Conservation (phyloP, 2,329 filamentous ascomycete species). For the Phialophora verrucosa region DNA sequence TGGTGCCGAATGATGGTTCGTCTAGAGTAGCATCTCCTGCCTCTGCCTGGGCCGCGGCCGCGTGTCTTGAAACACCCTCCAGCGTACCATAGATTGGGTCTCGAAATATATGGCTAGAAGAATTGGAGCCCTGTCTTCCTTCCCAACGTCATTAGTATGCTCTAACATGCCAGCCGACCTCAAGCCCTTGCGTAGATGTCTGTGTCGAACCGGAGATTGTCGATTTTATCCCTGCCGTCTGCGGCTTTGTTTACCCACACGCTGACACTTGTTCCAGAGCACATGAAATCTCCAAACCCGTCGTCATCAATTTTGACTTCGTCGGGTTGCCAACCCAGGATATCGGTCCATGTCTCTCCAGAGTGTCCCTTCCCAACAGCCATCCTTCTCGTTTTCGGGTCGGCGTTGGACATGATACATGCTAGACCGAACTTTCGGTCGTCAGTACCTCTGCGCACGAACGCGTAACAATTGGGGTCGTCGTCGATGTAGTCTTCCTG, state of each 20-base stretch:
- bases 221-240: conserved; percentile 56
- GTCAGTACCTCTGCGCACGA: conserved; percentile 56
- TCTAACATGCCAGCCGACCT: neutral
- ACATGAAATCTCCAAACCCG: conserved; percentile 65
- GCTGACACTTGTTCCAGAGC: conserved; percentile 59
- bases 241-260: conserved; percentile 67
- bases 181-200: conserved; percentile 30
- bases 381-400: conserved; percentile 60
- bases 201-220: conserved; percentile 48
- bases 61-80: neutral
- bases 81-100: neutral
- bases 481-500: conserved; percentile 71
- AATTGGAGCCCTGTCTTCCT: conserved; percentile 1
- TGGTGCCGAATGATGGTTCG: neutral
- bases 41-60: neutral
- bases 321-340: conserved; percentile 60
- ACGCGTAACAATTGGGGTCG: conserved; percentile 64
- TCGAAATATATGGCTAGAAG: neutral
- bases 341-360: conserved; percentile 68
- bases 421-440: conserved; percentile 54
- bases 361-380: conserved; percentile 63
- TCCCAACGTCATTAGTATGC: neutral
- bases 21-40: neutral
- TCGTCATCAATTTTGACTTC: conserved; percentile 64
- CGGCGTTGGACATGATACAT: conserved; percentile 62